Evolutionary conservation across 495 filamentous ascomycete genomes (phyloP).

Genomic region (Penicillium angulare): DNA sequence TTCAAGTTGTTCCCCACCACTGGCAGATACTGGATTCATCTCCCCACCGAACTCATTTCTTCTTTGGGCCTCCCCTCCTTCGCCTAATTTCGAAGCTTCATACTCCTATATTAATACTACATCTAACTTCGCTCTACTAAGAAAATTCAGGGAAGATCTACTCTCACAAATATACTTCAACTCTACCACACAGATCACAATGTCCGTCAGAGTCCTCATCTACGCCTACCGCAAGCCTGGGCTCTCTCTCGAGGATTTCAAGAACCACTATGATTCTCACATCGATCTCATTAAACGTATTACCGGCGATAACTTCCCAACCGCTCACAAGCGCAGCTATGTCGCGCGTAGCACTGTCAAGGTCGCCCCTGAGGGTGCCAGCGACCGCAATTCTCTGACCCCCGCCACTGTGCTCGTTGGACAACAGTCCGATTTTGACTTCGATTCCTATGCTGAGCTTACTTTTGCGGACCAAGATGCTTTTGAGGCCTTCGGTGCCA

Average conservation of each 20-base stretch:
- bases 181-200: no score
- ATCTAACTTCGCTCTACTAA: no score
- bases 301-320: slow-evolving; percentile 14
- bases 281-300: slow-evolving; percentile 16
- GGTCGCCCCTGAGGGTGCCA: slow-evolving; percentile 10
- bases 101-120: no score
- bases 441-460: slow-evolving; percentile 36
- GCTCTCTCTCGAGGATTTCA: slow-evolving; percentile 22
- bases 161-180: no score
- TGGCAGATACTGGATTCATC: no score
- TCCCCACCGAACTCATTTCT: no score
- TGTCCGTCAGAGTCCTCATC: slow-evolving; percentile 19
- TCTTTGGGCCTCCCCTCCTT: no score
- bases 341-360: slow-evolving; percentile 16
- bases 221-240: slow-evolving; percentile 23
- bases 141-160: no score
- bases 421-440: slow-evolving; percentile 37
- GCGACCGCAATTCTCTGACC: slow-evolving; percentile 17
- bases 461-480: slow-evolving; percentile 30
- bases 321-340: slow-evolving; percentile 24
- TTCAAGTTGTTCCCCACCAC: no score
- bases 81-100: no score
- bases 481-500: slow-evolving; percentile 25
- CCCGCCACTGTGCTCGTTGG: slow-evolving; percentile 34
- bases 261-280: slow-evolving; percentile 21